Evolutionary conservation across 2,329 filamentous ascomycete species (phyloP), one percentile per base, ranked within the genome.

Genomic region (Xylaria sp.): DNA sequence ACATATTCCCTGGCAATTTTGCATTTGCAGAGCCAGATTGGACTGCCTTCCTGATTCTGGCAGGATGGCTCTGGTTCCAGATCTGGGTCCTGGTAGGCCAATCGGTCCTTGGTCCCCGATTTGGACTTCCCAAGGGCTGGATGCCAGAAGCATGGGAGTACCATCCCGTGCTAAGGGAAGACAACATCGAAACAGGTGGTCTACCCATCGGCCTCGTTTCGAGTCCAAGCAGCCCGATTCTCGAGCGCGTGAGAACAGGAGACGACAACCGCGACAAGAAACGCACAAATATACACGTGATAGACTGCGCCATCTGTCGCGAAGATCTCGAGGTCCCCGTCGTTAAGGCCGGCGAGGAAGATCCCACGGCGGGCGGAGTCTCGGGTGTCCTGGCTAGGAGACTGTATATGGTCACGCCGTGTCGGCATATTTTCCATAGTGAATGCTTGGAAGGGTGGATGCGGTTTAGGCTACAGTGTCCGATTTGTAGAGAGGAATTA

Each of bases 351-450:
- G 82, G 81, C 8, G 79, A 80, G 47, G 79, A 80, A 49, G 81
- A 82, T 8, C 73, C 76, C 3, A 73, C 72, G 3, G 73, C 72
- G 0, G 79, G 80, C 50, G 82, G 83, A 37, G 81, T 86, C 59
- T 78, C 84, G 0, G 87, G 87, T 35, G 83, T 96, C 58, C 80
- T 97, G 66, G 89, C 90, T 37, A 80, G 93, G 62, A 83, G 92
- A 54, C 81, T 84, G 67, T 97, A 97, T 76, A 99, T 99, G 94
- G 91, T 97, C 19, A 99, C 94, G 59, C 94, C 94, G 52, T 99
- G 94, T 74, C 80, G 92, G 58, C 94, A 99, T 76, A 92, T 97
- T 53, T 99, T 99, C 73, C 94, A 99, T 72, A 94, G 87, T 59
- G 79, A 82, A 37, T 99, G 94, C 74, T 77, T 99, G 66, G 93